Evolutionary conservation across 192 early-diverging fungal genomes (phyloP).

Genomic region (Backusella tuberculispora): DNA sequence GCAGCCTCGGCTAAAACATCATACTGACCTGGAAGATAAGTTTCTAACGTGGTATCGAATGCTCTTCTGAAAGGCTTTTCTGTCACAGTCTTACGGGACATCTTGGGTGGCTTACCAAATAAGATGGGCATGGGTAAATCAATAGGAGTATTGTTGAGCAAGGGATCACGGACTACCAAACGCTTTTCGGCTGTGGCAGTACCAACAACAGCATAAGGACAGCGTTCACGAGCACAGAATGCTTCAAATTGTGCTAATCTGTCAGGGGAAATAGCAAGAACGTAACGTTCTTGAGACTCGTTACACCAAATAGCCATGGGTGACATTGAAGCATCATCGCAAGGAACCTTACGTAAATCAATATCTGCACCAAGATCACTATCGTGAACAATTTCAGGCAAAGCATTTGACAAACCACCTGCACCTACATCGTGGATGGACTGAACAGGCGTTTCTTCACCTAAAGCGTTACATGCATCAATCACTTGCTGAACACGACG

Average conservation of each 20-base stretch:
- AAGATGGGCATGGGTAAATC: slow-evolving; percentile 95
- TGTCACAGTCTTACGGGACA: slow-evolving; percentile 78
- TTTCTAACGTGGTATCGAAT: slow-evolving; percentile 63
- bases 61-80: slow-evolving; percentile 49
- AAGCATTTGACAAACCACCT: slow-evolving; percentile 96
- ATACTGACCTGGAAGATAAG: slow-evolving; percentile 59
- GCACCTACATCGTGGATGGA: slow-evolving; percentile 99
- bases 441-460: slow-evolving; percentile 83
- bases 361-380: slow-evolving; percentile 87
- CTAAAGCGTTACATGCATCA: slow-evolving; percentile 88
- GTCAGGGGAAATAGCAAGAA: slow-evolving; percentile 83
- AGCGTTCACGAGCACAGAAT: slow-evolving; percentile 90
- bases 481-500: slow-evolving; percentile 97
- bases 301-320: slow-evolving; percentile 99
- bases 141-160: slow-evolving; percentile 68
- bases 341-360: slow-evolving; percentile 89
- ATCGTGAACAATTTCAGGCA: slow-evolving; percentile 98
- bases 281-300: slow-evolving; percentile 98
- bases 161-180: slow-evolving; percentile 80
- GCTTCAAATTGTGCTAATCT: slow-evolving; percentile 68
- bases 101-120: slow-evolving; percentile 97
- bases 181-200: slow-evolving; percentile 80
- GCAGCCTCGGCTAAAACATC: slow-evolving; percentile 66
- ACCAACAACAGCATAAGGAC: slow-evolving; percentile 91
- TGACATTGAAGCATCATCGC: slow-evolving; percentile 90